Evolutionary conservation across 495 filamentous ascomycete species (phyloP), one percentile per base, ranked within the genome.

Genomic region (Alectoria sarmentosa): DNA sequence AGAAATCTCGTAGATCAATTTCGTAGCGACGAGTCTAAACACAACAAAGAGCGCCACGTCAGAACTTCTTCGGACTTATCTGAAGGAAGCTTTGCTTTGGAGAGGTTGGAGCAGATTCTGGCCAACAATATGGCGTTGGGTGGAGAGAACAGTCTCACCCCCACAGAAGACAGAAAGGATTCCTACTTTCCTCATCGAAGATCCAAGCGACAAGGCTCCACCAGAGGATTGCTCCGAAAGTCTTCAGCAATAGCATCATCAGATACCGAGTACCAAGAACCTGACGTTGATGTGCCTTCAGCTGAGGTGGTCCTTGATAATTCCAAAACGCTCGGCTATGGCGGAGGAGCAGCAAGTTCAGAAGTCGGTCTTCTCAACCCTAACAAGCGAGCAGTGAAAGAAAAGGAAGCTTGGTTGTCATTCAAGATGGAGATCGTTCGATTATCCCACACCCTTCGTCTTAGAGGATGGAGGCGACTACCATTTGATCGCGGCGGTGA

Each of bases 401-500:
- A 93, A 64, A 80, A 78, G 58, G 86, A 88, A 67, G 85, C 83
- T 1, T 96, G 92, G 92, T 54, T 78, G 15, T 72, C 72, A 10
- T 99, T 99, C 79, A 98, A 96, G 73, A 84, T 80, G 57, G 93
- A 98, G 74, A 94, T 97, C 62, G 78, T 98, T 65, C 88, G 90
- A 49, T 76, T 98, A 57, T 80, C 90, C 3, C 95, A 98, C 76
- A 99, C 94, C 0, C 78, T 99, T 60, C 83, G 84, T 59, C 82
- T 97, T 44, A 92, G 91, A 74, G 88, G 92, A 8, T 99, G 94
- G 94, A 86, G 92, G 57, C 84, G 84, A 63, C 83, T 99, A 3
- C 80, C 90, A 9, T 78, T 96, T 69, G 90, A 96, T 11, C 70
- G 73, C 49, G 84, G 85, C 64, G 76, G 71, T 46, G 86, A 90